A percentile compares a stretch with the other conserved stretches of the same genome.
Conservation (phyloP, 371 early-diverging fungal genomes). For the Lichtheimia corymbifera region DNA sequence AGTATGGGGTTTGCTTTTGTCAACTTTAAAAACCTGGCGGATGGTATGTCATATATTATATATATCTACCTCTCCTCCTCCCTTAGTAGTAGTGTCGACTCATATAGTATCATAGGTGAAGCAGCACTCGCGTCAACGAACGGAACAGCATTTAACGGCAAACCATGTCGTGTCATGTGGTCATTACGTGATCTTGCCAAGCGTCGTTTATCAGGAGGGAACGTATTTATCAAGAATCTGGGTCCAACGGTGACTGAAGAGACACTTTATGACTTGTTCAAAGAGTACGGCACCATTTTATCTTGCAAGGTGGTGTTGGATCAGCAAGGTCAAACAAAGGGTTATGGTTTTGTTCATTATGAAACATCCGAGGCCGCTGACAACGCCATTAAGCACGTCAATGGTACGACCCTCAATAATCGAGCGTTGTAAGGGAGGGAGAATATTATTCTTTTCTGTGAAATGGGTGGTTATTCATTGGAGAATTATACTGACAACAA, state of each 20-base stretch:
- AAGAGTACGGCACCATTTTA: conserved; percentile 96
- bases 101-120: conserved; percentile 52
- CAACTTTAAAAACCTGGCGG: conserved; percentile 78
- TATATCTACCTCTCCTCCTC: neutral
- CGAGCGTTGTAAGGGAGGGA: conserved; percentile 68
- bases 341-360: conserved; percentile 99
- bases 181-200: conserved; percentile 93
- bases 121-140: conserved; percentile 89
- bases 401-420: conserved; percentile 96
- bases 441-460: neutral
- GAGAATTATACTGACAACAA: too few relatives aligned
- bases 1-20: conserved; percentile 97
- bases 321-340: conserved; percentile 83
- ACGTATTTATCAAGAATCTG: conserved; percentile 99
- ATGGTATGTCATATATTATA: conserved; percentile 54
- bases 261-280: conserved; percentile 98
- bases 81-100: neutral
- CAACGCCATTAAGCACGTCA: conserved; percentile 92
- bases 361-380: conserved; percentile 94
- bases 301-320: conserved; percentile 94
- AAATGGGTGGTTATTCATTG: neutral
- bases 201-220: conserved; percentile 87
- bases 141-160: conserved; percentile 89
- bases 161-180: conserved; percentile 98
- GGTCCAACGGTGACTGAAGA: conserved; percentile 91